phyloP scores from a whole-genome alignment of 2,329 filamentous ascomycete species.

The Ambrosiella cleistominuta region DNA sequence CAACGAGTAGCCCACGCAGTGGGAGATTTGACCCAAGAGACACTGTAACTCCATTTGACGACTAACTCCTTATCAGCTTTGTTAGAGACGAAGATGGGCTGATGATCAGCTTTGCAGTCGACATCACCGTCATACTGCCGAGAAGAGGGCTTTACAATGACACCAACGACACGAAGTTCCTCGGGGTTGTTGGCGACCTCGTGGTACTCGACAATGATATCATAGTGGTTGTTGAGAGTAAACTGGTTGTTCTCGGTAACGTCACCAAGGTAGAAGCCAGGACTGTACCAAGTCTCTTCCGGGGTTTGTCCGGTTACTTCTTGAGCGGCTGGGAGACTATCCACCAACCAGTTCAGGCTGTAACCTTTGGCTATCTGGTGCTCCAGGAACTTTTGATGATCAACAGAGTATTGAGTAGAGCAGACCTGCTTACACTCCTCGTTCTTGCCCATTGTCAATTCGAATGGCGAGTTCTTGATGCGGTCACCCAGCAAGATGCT shows the following conservation, averaged over 20 bases:
- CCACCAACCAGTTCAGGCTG: slow-evolving; percentile 88
- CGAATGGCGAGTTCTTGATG: slow-evolving; percentile 90
- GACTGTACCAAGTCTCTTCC: slow-evolving; percentile 68
- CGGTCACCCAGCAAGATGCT: slow-evolving; percentile 96
- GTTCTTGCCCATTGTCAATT: slow-evolving; percentile 71
- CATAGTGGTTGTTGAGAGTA: slow-evolving; percentile 81
- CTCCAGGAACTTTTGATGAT: slow-evolving; percentile 64
- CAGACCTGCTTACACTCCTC: slow-evolving; percentile 78
- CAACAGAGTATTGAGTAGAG: slow-evolving; percentile 42
- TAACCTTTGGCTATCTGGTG: slow-evolving; percentile 68
- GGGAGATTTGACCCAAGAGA: slow-evolving; percentile 67
- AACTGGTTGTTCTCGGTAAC: slow-evolving; percentile 26
- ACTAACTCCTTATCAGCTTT: slow-evolving; percentile 32
- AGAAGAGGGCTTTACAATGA: slow-evolving; percentile 71
- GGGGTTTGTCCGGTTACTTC: slow-evolving; percentile 60
- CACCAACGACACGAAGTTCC: slow-evolving; percentile 77
- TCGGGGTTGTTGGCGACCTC: slow-evolving; percentile 44
- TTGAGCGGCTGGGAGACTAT: slow-evolving; percentile 83
- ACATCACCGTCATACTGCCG: slow-evolving; percentile 38
- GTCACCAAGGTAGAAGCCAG: slow-evolving; percentile 67
- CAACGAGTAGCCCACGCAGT: slow-evolving; percentile 93
- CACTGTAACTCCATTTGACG: slow-evolving; percentile 80
- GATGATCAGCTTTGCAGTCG: slow-evolving; percentile 44
- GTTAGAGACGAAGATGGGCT: slow-evolving; percentile 44
- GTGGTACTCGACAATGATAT: slow-evolving; percentile 87